A percentile compares a stretch with the other conserved stretches of the same genome.
phyloP scores from a whole-genome alignment of 345 rosid genomes.

The Citrus sp. region DNA sequence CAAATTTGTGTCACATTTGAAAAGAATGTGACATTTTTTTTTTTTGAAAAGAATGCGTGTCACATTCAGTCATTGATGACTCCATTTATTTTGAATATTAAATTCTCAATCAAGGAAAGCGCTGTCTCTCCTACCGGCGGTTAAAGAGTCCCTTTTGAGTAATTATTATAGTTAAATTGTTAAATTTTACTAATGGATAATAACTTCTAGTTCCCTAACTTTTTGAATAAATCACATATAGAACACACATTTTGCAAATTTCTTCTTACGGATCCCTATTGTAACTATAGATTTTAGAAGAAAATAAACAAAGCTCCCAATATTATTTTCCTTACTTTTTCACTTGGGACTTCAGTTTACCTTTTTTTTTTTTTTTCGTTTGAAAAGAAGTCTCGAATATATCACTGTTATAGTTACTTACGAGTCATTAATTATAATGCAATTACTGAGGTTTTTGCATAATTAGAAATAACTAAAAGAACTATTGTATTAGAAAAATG shows the following conservation, averaged over 20 bases:
- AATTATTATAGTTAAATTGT: too few relatives aligned
- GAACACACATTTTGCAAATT: too few relatives aligned
- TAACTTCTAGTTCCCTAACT: background rate
- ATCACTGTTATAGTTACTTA: background rate
- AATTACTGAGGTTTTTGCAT: too few relatives aligned
- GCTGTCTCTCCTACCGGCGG: background rate
- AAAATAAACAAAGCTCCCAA: background rate
- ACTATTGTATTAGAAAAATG: too few relatives aligned
- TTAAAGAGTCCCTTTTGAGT: background rate
- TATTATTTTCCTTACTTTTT: background rate
- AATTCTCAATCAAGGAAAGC: too few relatives aligned
- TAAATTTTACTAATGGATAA: background rate
- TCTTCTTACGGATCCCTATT: background rate
- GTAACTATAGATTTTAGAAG: background rate
- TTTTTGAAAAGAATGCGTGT: too few relatives aligned
- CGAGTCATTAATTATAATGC: background rate
- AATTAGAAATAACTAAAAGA: too few relatives aligned
- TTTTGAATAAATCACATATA: too few relatives aligned
- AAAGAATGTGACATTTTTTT: too few relatives aligned
- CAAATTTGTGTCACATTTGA: background rate
- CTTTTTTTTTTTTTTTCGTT: too few relatives aligned
- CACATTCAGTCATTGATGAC: background rate
- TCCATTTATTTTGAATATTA: too few relatives aligned
- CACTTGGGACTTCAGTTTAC: background rate
- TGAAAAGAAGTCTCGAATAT: background rate